phyloP scores from a whole-genome alignment of 1,284 basidiomycete genomes.

The Microbotryum scabiosae region DNA sequence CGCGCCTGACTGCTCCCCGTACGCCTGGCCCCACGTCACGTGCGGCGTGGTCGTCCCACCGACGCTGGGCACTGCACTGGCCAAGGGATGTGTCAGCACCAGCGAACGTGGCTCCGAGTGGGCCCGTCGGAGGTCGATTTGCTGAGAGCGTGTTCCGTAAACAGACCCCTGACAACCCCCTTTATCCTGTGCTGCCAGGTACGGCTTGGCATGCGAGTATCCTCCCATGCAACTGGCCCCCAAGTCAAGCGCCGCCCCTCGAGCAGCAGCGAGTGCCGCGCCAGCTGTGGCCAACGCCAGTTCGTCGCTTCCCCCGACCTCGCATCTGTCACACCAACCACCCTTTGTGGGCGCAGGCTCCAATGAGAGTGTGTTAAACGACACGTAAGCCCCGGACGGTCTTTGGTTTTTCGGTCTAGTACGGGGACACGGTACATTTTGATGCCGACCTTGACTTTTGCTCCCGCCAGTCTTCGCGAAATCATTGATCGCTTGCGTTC shows the following conservation, averaged over 20 bases:
- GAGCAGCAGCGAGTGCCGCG: not conserved
- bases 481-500: conserved; percentile 8
- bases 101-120: too few species aligned
- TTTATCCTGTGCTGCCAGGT: too few species aligned
- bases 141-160: too few species aligned
- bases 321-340: not conserved
- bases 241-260: not conserved
- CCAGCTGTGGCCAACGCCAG: not conserved
- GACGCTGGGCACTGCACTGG: too few species aligned
- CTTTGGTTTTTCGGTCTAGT: not conserved
- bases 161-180: too few species aligned
- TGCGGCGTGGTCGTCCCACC: too few species aligned
- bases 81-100: too few species aligned
- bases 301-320: not conserved
- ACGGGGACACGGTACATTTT: not conserved
- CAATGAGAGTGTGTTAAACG: not conserved
- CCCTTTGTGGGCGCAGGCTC: not conserved
- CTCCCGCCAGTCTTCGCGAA: conserved; percentile 5
- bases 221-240: not conserved
- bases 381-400: not conserved
- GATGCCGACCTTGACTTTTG: not conserved
- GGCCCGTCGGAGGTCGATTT: too few species aligned
- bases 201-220: not conserved
- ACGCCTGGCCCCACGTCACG: too few species aligned
- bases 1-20: too few species aligned